Base-by-base conservation (phyloP, 164 flowering plant genomes). In the Piper betle region DNA sequence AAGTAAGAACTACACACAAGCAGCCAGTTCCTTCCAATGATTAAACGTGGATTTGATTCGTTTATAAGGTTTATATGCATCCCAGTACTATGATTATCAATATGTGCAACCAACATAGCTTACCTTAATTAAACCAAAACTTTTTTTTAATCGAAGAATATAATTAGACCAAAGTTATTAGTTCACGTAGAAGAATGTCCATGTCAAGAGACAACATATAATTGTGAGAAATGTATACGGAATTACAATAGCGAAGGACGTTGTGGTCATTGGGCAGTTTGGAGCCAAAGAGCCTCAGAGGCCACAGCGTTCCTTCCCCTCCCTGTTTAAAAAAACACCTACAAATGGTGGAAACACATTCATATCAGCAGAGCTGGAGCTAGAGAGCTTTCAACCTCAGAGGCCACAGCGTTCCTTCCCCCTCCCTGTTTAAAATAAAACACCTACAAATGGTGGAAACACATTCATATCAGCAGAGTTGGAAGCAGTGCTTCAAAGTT, bases 321-420 rank as follows among this genome's bases (percentile, higher is more conserved):
- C 16, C 40, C 33, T 25, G 5, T 37, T 33, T 2, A 37, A 16
- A 37, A 18, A 5, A 9, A 37, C 38, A 58, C 33, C 33, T 25
- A 25, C 33, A 38, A 1, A 33, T 3, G 3, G 60, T 12, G 41
- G 16, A 25, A 16, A 58, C n/a, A 8, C 50, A 1, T 10, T 46
- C 33, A 25, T 25, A 25, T 46, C 50, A 46, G 10, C 15, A 46
- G 15, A 46, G 40, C 4, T 12, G 41, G 38, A n/a, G n/a, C n/a
- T n/a, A 43, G 38, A 66, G 64, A 67, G 65, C 61, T 61, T 56
- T 37, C 46, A 67, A 48, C 64, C 64, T 11, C 33, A 25, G 33
- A 25, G 33, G 33, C 33, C 1, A 25, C 33, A 25, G 8, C 37
- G 16, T 9, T 18, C 20, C 0, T 25, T 6, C 37, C 16, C 20